These are phyloP conservation scores for Ascochyta fabae DNA, from an alignment of 2,329 filamentous ascomycete species.

Conservation along the genomic window DNA sequence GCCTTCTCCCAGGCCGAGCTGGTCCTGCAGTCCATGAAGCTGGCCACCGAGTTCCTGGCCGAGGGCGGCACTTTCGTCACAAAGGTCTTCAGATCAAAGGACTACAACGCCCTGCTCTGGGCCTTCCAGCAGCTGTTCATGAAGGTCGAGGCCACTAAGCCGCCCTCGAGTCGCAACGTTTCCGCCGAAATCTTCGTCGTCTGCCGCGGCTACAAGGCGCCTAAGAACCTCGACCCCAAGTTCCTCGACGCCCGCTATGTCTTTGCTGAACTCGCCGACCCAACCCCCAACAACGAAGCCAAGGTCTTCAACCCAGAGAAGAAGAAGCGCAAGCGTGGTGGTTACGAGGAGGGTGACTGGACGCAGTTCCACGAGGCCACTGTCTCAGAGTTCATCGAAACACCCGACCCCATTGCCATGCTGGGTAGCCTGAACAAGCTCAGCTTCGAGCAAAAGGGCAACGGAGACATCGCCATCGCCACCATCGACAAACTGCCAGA, in stretches of 20 bases:
- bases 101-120: constrained; percentile 95
- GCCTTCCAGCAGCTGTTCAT: constrained; percentile 96
- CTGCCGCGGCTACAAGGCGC: constrained; percentile 92
- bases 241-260: constrained; percentile 89
- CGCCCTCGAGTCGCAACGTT: constrained; percentile 92
- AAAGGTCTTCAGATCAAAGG: constrained; percentile 96
- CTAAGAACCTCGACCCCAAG: constrained; percentile 88
- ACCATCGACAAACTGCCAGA: constrained; percentile 81
- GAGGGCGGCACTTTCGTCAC: constrained; percentile 86
- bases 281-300: constrained; percentile 92
- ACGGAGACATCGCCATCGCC: constrained; percentile 81
- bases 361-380: constrained; percentile 88
- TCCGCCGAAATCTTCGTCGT: constrained; percentile 99
- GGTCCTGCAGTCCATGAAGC: constrained; percentile 85
- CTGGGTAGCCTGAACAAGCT: constrained; percentile 85
- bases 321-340: constrained; percentile 97
- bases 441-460: constrained; percentile 78
- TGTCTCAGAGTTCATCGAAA: constrained; percentile 93
- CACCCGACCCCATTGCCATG: constrained; percentile 89
- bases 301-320: constrained; percentile 97
- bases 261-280: constrained; percentile 87
- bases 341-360: constrained; percentile 96
- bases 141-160: constrained; percentile 96
- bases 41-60: constrained; percentile 90
- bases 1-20: constrained; percentile 97